Percentiles rank a stretch among this genome's conserved stretches.
Evolutionary conservation across 352 stramenopile species (phyloP).

Genomic region (Halophytophthora batemanensis): DNA sequence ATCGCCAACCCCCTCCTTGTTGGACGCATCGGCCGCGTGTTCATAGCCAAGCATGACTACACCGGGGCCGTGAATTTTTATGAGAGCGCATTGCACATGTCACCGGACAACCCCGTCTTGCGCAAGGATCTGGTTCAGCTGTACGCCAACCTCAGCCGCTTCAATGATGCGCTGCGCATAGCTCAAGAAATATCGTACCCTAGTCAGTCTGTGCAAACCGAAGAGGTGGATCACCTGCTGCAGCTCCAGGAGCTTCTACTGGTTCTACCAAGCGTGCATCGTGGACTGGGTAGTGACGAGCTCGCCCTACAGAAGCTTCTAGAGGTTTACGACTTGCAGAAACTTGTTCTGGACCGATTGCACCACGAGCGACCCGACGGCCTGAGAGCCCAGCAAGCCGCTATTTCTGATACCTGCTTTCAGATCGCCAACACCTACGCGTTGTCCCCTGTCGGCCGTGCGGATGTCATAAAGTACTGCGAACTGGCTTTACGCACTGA

Average conservation of each 20-base stretch:
- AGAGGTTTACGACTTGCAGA: conserved; percentile 84
- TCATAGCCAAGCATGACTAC: conserved; percentile 94
- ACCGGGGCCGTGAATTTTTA: conserved; percentile 93
- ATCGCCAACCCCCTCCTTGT: conserved; percentile 76
- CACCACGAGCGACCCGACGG: conserved; percentile 83
- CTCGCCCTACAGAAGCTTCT: conserved; percentile 77
- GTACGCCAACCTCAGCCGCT: conserved; percentile 86
- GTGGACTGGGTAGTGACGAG: conserved; percentile 60
- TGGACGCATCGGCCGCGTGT: conserved; percentile 84
- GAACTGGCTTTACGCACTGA: conserved; percentile 74
- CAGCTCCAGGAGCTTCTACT: conserved; percentile 75
- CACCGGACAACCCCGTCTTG: conserved; percentile 71
- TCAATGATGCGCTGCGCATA: conserved; percentile 77
- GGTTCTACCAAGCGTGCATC: conserved; percentile 79
- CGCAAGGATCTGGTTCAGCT: conserved; percentile 89
- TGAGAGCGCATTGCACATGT: conserved; percentile 82
- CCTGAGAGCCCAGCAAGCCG: conserved; percentile 63
- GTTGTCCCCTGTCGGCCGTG: conserved; percentile 20
- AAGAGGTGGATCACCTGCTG: conserved; percentile 63
- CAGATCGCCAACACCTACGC: conserved; percentile 76
- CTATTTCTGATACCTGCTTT: conserved; percentile 82
- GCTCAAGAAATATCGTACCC: conserved; percentile 58
- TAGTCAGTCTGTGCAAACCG: conserved; percentile 36
- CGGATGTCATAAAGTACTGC: conserved; percentile 81
- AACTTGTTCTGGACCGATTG: conserved; percentile 75